A percentile compares a stretch with the other conserved stretches of the same genome.
Conservation (phyloP, 257 asterid genomes). For the Nicotiana otophora region DNA sequence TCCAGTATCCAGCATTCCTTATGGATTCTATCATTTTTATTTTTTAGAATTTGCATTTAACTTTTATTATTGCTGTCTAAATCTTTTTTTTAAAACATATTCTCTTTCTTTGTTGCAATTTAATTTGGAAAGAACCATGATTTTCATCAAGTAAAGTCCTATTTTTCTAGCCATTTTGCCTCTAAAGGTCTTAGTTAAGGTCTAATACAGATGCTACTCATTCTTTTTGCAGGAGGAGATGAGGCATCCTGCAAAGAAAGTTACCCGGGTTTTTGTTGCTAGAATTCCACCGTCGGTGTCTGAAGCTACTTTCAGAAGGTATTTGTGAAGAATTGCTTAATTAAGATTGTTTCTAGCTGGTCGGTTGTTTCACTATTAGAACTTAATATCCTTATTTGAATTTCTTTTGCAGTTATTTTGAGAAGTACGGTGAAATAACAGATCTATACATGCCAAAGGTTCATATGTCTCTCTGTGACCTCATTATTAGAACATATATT, state of each 20-base stretch:
- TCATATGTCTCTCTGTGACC: not conserved
- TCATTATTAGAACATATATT: not conserved
- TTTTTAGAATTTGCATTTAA: not conserved
- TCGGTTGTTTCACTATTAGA: not conserved
- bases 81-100: no score
- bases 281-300: slow-evolving; percentile 84
- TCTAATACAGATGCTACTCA: not conserved
- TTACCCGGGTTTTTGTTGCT: slow-evolving; percentile 90
- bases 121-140: not conserved
- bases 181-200: not conserved
- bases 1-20: no score
- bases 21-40: not conserved
- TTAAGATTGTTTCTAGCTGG: not conserved
- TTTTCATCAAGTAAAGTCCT: not conserved
- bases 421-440: slow-evolving; percentile 81
- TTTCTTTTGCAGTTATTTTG: slow-evolving; percentile 71
- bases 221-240: slow-evolving; percentile 67
- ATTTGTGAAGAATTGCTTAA: not conserved
- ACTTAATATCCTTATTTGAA: not conserved
- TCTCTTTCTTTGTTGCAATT: not conserved
- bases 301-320: slow-evolving; percentile 89
- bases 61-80: not conserved
- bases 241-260: slow-evolving; percentile 91
- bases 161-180: not conserved
- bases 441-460: slow-evolving; percentile 99